phyloP scores from a whole-genome alignment of 2,329 filamentous ascomycete species.

The Plenodomus tracheiphilus region DNA sequence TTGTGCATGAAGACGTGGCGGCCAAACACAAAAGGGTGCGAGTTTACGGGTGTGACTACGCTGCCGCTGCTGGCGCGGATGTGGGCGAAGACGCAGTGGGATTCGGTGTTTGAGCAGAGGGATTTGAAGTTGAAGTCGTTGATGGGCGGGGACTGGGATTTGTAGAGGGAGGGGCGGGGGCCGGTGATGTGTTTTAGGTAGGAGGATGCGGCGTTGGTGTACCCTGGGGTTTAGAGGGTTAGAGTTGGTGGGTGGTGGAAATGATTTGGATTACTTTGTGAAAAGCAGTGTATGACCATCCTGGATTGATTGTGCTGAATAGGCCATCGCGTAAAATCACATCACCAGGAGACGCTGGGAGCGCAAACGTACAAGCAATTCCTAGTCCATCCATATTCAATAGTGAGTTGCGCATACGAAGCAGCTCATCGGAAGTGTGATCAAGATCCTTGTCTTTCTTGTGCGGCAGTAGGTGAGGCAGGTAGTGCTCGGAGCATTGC shows the following conservation, averaged over 20 bases:
- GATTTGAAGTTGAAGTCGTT: conserved; percentile 59
- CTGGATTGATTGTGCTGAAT: too few species aligned
- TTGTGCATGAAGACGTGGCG: conserved; percentile 62
- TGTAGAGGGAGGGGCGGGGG: conserved; percentile 56
- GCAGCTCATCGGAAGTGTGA: conserved; percentile 47
- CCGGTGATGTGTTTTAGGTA: conserved; percentile 44
- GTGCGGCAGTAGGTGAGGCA: conserved; percentile 57
- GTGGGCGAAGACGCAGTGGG: conserved; percentile 56
- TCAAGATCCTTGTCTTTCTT: conserved; percentile 45
- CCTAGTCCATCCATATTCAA: conserved; percentile 61
- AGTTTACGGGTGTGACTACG: conserved; percentile 55
- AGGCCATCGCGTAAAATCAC: too few species aligned
- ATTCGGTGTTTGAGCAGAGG: conserved; percentile 56
- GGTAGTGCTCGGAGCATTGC: conserved; percentile 54
- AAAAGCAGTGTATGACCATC: too few species aligned
- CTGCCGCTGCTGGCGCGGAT: conserved; percentile 56
- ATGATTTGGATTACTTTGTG: too few species aligned
- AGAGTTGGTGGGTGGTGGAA: too few species aligned
- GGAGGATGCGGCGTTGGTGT: conserved; percentile 50
- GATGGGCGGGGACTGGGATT: conserved; percentile 55
- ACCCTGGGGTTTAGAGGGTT: conserved; percentile 35
- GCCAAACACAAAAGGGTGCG: conserved; percentile 60
- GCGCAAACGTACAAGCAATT: conserved; percentile 49
- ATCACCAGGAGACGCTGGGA: background rate
- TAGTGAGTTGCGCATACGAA: conserved; percentile 55